These are phyloP conservation scores for Chrysoporthe cubensis DNA, from an alignment of 2,329 filamentous ascomycete genomes.

Conservation along the genomic window DNA sequence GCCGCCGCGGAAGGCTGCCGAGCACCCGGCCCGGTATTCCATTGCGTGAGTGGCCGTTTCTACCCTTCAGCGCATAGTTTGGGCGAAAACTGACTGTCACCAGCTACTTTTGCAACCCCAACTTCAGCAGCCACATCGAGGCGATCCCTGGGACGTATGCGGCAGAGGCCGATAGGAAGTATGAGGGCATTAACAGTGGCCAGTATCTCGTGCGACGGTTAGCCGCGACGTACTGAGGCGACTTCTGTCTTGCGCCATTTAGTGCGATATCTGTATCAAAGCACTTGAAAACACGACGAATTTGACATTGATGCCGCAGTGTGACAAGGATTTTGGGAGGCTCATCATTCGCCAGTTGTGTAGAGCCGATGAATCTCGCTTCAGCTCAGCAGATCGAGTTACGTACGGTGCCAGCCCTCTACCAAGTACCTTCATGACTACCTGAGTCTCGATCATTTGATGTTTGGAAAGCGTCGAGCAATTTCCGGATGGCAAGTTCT, in stretches of 20 bases:
- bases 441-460: no score
- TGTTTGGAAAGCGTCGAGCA: no score
- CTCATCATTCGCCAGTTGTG: no score
- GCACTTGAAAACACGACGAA: neutral
- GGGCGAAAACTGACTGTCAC: neutral
- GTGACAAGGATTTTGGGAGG: no score
- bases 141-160: slow-evolving; percentile 78
- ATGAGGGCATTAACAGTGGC: slow-evolving; percentile 75
- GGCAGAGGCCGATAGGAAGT: slow-evolving; percentile 72
- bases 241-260: neutral
- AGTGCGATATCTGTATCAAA: neutral
- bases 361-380: no score
- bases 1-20: slow-evolving; percentile 63
- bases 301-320: no score
- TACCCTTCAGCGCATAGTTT: no score
- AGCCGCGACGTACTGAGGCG: slow-evolving; percentile 67
- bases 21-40: slow-evolving; percentile 79
- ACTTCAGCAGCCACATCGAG: slow-evolving; percentile 75
- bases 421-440: no score
- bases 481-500: no score
- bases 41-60: slow-evolving; percentile 65
- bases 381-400: no score
- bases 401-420: no score
- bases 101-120: slow-evolving; percentile 87
- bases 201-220: slow-evolving; percentile 81